Conservation (phyloP, 208 protist genomes). For the Acanthamoeba triangularis region DNA sequence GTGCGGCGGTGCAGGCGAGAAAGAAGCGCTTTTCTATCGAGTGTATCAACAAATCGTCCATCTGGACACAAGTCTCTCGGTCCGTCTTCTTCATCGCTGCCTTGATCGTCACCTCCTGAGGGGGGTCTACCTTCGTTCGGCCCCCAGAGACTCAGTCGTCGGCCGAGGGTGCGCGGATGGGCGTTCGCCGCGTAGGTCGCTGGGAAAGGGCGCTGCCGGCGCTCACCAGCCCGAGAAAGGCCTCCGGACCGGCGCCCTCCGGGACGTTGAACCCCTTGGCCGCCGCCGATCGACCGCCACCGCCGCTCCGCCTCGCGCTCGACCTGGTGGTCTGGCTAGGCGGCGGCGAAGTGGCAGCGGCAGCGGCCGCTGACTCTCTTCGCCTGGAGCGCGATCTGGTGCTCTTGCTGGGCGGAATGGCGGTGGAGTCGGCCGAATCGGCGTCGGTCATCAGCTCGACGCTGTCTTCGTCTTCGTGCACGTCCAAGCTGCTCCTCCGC, state of each 20-base stretch:
- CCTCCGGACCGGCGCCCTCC: constrained; percentile 27
- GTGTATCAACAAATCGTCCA: no score
- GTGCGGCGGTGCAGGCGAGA: no score
- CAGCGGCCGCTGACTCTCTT: no score
- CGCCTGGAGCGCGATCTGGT: neutral
- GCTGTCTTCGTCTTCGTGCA: neutral
- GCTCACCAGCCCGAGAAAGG: constrained; percentile 57
- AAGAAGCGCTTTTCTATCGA: no score
- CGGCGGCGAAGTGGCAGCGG: no score
- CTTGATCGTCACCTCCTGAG: no score
- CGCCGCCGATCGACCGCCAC: neutral
- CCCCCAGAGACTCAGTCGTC: neutral
- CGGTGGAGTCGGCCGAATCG: neutral
- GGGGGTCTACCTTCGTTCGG: no score
- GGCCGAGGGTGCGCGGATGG: neutral
- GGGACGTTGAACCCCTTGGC: neutral
- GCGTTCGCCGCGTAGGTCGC: neutral
- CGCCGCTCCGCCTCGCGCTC: neutral
- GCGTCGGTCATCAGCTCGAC: neutral
- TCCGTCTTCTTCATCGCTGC: no score
- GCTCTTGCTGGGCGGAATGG: neutral
- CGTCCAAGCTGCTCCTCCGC: no score
- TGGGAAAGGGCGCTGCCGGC: constrained; percentile 20
- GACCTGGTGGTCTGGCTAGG: neutral
- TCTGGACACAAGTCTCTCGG: no score